Evolutionary conservation across 768 basidiomycete genomes (phyloP), one percentile per base, ranked within the genome.

Genomic region (Kwoniella sp.): DNA sequence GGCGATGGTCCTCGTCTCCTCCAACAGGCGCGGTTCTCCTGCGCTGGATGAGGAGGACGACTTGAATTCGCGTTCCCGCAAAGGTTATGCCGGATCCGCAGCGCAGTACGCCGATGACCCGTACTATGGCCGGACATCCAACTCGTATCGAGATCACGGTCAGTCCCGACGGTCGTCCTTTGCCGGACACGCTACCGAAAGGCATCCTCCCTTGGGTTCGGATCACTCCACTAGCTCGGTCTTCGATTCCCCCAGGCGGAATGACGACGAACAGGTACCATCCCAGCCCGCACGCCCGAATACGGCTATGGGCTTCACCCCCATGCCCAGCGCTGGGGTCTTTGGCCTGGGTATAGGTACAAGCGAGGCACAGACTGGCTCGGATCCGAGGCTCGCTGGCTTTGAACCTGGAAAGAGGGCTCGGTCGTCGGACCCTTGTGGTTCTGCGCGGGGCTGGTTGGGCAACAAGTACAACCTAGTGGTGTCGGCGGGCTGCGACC

Each of bases 401-500:
- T 20, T 11, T 20, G 31, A 45, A 11, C 28, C 15, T 17, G 51
- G 50, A 33, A 57, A 56, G 47, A 54, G 42, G 34, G 51, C 57
- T 39, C 78, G 78, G 49, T 78, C 77, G 31, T 83, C 80, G 27
- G 73, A 74, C 47, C 66, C 70, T 14, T 83, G 84, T 55, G 81
- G 82, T 46, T 80, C 87, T 2, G 84, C 86, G 0, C 79, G 82
- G 46, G 93, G 93, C 0, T 96, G 89, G 88, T 36, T 36, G 26
- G 91, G 92, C 0, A 88, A 92, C 68, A 82, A 83, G 1, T 82
- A 83, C 42, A 78, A 88, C 6, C 76, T 95, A 5, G 83, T 93
- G 17, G 86, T 98, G 20, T 90, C 86, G 54, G 92, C 88, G 1
- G 92, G 91, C 4, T 95, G 93, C 64, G 93, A 99, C 68, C 86